These are phyloP conservation scores for Botrytis fragariae DNA, from an alignment of 2,329 filamentous ascomycete species.

Conservation along the genomic window DNA sequence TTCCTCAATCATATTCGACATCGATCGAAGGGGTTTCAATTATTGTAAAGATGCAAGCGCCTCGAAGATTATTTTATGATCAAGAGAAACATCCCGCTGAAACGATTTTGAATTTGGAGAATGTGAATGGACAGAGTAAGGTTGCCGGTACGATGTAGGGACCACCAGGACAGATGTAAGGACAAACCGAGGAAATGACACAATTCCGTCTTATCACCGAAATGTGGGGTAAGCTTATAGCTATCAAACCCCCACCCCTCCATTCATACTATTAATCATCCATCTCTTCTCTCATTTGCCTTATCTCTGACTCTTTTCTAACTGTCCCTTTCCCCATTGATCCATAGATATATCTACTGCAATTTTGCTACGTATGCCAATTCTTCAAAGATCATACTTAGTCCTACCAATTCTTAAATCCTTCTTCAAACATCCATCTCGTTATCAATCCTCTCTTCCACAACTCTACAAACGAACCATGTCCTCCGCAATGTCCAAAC, in stretches of 20 bases:
- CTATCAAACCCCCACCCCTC: conserved; percentile 15
- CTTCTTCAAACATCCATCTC: conserved; percentile 8
- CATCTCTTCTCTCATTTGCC: background rate
- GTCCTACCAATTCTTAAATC: background rate
- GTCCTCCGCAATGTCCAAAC: conserved; percentile 69
- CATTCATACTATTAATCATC: background rate
- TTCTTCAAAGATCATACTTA: background rate
- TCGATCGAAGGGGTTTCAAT: background rate
- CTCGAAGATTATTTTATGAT: background rate
- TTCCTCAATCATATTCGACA: background rate
- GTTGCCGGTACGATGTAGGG: background rate
- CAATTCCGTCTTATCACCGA: conserved; percentile 16
- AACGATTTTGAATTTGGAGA: background rate
- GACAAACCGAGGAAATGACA: conserved; percentile 1
- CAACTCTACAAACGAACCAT: conserved; percentile 45
- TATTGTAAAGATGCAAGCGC: background rate
- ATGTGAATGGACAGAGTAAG: background rate
- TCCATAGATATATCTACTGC: background rate
- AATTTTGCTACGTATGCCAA: background rate
- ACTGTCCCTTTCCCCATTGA: background rate
- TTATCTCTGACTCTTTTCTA: background rate
- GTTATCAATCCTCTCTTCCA: background rate
- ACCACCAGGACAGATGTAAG: background rate
- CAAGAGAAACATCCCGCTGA: background rate
- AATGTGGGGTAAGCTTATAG: conserved; percentile 16